Conservation (phyloP, 805 yeast species). For the Saccharomycopsis amapae region DNA sequence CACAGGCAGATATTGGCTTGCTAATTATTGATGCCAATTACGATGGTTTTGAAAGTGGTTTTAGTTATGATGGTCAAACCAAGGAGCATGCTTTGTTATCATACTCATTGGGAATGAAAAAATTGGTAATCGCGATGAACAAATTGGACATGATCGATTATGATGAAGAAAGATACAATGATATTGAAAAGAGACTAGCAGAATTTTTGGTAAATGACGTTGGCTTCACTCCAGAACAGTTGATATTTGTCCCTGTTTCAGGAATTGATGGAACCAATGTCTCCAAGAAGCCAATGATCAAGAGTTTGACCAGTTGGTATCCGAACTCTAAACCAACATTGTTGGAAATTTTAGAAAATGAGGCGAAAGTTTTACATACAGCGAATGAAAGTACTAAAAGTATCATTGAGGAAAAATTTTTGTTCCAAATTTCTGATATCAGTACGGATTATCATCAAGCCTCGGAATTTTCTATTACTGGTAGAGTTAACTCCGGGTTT, state of each 20-base stretch:
- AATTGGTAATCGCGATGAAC: constrained; percentile 56
- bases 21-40: constrained; percentile 60
- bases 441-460: constrained; percentile 39
- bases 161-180: constrained; percentile 45
- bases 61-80: constrained; percentile 63
- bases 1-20: constrained; percentile 71
- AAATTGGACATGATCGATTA: constrained; percentile 62
- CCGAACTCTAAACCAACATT: constrained; percentile 93
- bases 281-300: constrained; percentile 33
- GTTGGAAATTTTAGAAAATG: constrained; percentile 76
- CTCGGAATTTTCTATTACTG: constrained; percentile 47
- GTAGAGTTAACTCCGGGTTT: constrained; percentile 61
- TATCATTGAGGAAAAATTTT: constrained; percentile 38
- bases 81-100: constrained; percentile 71
- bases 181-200: constrained; percentile 41
- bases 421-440: constrained; percentile 59
- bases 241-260: constrained; percentile 58
- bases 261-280: constrained; percentile 67
- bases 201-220: constrained; percentile 47
- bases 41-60: constrained; percentile 68
- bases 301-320: constrained; percentile 48
- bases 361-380: constrained; percentile 24
- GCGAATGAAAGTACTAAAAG: constrained; percentile 20
- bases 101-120: constrained; percentile 56
- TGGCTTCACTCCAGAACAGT: constrained; percentile 36